Evolutionary conservation across 257 asterid species (phyloP), one percentile per base, ranked within the genome.

Genomic region (Leptodermis oblonga): DNA sequence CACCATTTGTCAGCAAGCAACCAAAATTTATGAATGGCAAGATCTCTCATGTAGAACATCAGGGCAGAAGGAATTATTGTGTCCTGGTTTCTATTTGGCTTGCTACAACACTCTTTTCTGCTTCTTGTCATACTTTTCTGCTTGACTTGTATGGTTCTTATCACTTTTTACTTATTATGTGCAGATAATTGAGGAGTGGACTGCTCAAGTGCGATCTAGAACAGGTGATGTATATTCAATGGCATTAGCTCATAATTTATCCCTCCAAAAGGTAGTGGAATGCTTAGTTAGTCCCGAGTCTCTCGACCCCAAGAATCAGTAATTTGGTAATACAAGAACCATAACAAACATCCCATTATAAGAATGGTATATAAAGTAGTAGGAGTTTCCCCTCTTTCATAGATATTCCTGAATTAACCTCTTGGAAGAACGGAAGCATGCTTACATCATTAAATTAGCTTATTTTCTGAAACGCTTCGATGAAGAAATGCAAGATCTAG

Each of bases 151-250:
- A 43, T 67, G 51, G 22, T 49, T 7, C 33, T 69, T 69, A 23
- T 74, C 69, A 62, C 15, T 41, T 68, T 74, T 73, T 30, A 64
- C 58, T 75, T 62, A 5, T 76, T 61, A 73, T 76, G 25, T 82
- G 65, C 89, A 93, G 98, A 77, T 93, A 71, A 86, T 90, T 60
- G 89, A 90, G 39, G 98, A 93, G 82, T 93, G 98, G 98, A 80
- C 88, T 30, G 68, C 63, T 65, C 97, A 88, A 62, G 85, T 92
- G 80, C 82, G 86, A 81, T 79, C 89, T 45, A 82, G 76, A 78
- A 72, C 83, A 82, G 97, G 98, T 93, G 71, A 63, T 68, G 56
- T 69, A 42, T 58, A 70, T 18, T n/a, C 65, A 13, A 25, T 31
- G 64, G 9, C 13, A 31, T 22, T 70, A 39, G n/a, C n/a, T n/a